A percentile compares a stretch with the other conserved stretches of the same genome.
Evolutionary conservation across 257 asterid genomes (phyloP).

Genomic region (Orobanche coerulescens): DNA sequence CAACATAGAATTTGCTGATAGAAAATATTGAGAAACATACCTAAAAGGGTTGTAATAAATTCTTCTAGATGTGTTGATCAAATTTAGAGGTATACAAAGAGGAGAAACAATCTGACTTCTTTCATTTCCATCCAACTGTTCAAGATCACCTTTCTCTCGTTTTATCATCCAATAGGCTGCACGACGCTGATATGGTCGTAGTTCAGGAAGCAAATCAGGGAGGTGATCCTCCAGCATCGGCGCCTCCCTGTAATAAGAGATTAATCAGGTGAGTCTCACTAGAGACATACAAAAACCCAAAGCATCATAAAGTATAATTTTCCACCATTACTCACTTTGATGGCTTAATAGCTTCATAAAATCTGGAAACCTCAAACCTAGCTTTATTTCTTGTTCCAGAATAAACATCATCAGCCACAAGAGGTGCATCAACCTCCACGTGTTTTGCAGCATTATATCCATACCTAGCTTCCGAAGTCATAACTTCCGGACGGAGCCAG

Average conservation of each 20-base stretch:
- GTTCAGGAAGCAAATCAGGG: conserved; percentile 75
- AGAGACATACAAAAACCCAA: conserved; percentile 10
- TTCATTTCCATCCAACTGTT: conserved; percentile 33
- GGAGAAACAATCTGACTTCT: conserved; percentile 53
- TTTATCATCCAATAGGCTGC: conserved; percentile 97
- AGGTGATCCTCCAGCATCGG: conserved; percentile 68
- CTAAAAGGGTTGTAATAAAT: conserved; percentile 89
- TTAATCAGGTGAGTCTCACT: conserved; percentile 19
- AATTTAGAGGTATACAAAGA: conserved; percentile 64
- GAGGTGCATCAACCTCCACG: conserved; percentile 31
- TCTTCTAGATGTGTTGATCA: conserved; percentile 55
- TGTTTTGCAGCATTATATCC: conserved; percentile 32
- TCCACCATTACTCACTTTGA: conserved; percentile 61
- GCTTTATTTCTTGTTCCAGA: conserved; percentile 33
- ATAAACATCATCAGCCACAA: conserved; percentile 27
- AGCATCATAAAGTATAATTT: conserved; percentile 12
- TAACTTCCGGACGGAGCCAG: conserved; percentile 90
- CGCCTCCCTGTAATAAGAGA: conserved; percentile 46
- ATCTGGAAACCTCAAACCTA: conserved; percentile 63
- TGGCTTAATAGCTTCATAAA: conserved; percentile 94
- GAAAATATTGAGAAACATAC: conserved; percentile 36
- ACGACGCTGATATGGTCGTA: conserved; percentile 94
- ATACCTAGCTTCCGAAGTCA: conserved; percentile 87
- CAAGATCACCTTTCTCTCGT: conserved; percentile 62
- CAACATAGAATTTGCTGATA: conserved; percentile 9